A percentile compares a stretch with the other conserved stretches of the same genome.
Conservation (phyloP, 345 rosid genomes). For the Eucalyptus globulus region DNA sequence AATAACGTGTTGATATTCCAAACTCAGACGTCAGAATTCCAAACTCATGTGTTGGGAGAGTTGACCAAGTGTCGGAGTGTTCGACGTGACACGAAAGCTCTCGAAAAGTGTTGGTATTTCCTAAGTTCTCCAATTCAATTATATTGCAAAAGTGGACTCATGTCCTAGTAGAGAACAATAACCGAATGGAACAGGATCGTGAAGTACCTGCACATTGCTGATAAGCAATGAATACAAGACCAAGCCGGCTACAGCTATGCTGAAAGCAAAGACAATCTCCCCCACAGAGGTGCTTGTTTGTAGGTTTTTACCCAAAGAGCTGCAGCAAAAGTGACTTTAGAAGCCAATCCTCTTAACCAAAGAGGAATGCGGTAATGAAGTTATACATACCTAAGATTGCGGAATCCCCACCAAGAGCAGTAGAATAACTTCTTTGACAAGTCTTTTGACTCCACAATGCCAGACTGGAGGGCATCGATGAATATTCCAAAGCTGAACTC, state of each 20-base stretch:
- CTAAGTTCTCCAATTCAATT: not conserved
- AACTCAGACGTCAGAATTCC: accelerated
- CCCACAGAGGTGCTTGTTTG: slow-evolving; percentile 30
- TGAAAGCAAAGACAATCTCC: slow-evolving; percentile 34
- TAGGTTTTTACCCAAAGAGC: slow-evolving; percentile 50
- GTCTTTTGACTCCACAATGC: slow-evolving; percentile 24
- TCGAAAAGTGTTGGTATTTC: accelerated
- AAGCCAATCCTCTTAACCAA: not conserved
- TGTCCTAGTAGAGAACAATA: too few species aligned
- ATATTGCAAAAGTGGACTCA: not conserved
- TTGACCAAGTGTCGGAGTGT: accelerated
- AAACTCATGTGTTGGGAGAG: too few species aligned
- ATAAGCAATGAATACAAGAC: slow-evolving; percentile 44
- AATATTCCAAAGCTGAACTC: slow-evolving; percentile 66
- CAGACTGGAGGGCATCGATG: slow-evolving; percentile 45
- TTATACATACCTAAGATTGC: slow-evolving; percentile 56
- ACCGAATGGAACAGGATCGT: not conserved
- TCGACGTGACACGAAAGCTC: accelerated
- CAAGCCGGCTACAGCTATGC: slow-evolving; percentile 30
- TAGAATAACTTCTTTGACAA: slow-evolving; percentile 50
- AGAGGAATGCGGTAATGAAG: not conserved
- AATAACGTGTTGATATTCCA: too few species aligned
- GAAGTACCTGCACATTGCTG: slow-evolving; percentile 46
- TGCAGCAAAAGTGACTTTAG: not conserved
- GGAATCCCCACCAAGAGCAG: slow-evolving; percentile 98